A percentile compares a stretch with the other conserved stretches of the same genome.
Evolutionary conservation across 371 early-diverging fungal genomes (phyloP).

Genomic region (Mycotypha africana): DNA sequence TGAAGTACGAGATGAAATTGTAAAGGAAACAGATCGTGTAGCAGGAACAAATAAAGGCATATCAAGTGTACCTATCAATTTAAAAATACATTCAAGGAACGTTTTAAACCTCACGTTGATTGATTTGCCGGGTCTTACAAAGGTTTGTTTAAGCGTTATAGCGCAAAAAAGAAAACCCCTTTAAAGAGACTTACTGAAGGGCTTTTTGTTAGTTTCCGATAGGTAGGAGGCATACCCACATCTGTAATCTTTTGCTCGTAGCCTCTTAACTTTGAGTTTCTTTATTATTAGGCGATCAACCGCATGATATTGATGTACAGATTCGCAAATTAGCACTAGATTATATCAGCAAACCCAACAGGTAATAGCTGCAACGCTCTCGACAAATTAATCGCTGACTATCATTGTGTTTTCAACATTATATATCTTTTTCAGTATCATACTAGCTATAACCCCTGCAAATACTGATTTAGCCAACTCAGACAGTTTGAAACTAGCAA

Average conservation of each 20-base stretch:
- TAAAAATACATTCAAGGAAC: constrained; percentile 79
- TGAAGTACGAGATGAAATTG: constrained; percentile 82
- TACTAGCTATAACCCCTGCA: constrained; percentile 91
- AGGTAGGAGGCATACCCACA: constrained; percentile 19
- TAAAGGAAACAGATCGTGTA: constrained; percentile 80
- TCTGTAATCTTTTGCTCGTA: background rate
- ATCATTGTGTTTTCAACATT: background rate
- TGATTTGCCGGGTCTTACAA: constrained; percentile 91
- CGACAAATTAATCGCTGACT: background rate
- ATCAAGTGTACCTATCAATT: constrained; percentile 77
- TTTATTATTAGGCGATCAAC: constrained; percentile 69
- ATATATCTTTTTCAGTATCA: constrained; percentile 53
- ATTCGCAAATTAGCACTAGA: constrained; percentile 78
- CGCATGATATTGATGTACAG: constrained; percentile 84
- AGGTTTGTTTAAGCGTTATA: too few relatives aligned
- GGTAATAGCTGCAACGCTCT: constrained; percentile 45
- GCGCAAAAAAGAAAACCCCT: too few relatives aligned
- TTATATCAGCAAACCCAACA: constrained; percentile 84
- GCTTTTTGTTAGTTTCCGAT: too few relatives aligned
- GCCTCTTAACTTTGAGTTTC: constrained; percentile 13
- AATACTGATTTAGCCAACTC: constrained; percentile 92
- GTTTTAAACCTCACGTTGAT: constrained; percentile 89
- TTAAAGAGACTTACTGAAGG: too few relatives aligned
- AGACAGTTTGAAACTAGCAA: constrained; percentile 89
- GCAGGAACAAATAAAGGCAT: constrained; percentile 86